Percentiles rank a stretch among this genome's conserved stretches.
These are phyloP conservation scores for Naematelia encephala DNA, from an alignment of 768 basidiomycete species.

Conservation along the genomic window DNA sequence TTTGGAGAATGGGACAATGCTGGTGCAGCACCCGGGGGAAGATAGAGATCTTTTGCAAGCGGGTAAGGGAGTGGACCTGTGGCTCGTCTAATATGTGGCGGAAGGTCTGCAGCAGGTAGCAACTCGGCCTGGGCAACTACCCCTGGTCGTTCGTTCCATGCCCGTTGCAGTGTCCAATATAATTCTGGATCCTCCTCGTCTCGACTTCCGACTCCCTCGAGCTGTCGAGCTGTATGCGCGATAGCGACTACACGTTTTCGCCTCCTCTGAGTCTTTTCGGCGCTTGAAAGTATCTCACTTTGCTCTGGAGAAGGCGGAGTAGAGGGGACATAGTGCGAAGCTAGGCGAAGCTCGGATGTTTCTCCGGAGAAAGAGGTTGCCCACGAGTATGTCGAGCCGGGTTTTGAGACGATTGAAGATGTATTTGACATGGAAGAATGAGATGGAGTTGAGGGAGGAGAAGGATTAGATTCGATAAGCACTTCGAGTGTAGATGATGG, in stretches of 20 bases:
- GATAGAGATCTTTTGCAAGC: neutral
- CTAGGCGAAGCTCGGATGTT: slow-evolving; percentile 31
- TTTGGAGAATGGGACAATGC: neutral
- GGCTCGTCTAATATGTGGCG: neutral
- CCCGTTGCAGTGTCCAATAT: slow-evolving; percentile 27
- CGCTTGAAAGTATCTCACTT: slow-evolving; percentile 15
- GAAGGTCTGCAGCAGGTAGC: neutral
- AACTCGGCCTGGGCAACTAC: neutral
- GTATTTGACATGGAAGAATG: neutral
- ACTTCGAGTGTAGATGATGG: neutral
- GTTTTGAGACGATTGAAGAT: slow-evolving; percentile 9
- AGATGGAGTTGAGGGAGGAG: slow-evolving; percentile 2
- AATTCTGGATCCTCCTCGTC: slow-evolving; percentile 38
- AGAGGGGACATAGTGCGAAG: slow-evolving; percentile 32
- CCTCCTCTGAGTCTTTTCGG: slow-evolving; percentile 17
- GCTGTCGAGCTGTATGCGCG: slow-evolving; percentile 39
- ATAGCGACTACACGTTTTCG: slow-evolving; percentile 37
- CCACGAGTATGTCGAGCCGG: slow-evolving; percentile 39
- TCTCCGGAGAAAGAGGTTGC: slow-evolving; percentile 40
- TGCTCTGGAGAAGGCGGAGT: slow-evolving; percentile 1
- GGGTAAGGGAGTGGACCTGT: slow-evolving; percentile 7
- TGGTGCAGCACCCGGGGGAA: slow-evolving; percentile 1
- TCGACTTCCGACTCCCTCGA: slow-evolving; percentile 36
- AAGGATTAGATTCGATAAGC: neutral
- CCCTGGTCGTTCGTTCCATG: slow-evolving; percentile 32